Evolutionary conservation across 2,329 filamentous ascomycete genomes (phyloP).

Genomic region (Xylaria sp.): DNA sequence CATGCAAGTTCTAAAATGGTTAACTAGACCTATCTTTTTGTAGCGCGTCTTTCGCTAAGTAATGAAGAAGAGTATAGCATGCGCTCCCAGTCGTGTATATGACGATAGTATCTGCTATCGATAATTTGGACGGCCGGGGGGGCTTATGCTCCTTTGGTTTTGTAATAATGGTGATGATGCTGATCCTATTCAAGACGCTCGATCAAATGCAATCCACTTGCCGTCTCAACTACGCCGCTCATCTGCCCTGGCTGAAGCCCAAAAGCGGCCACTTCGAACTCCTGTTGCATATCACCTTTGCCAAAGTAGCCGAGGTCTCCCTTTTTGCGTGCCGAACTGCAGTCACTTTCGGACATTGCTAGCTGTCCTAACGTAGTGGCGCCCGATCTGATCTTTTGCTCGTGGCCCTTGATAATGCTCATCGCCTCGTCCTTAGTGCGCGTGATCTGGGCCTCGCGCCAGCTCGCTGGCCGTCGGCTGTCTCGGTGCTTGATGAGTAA

Average conservation of each 20-base stretch:
- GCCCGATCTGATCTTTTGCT: slow-evolving; percentile 79
- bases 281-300: slow-evolving; percentile 95
- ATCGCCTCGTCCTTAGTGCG: slow-evolving; percentile 88
- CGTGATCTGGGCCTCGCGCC: slow-evolving; percentile 90
- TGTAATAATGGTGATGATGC: background rate
- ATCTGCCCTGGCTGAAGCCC: slow-evolving; percentile 87
- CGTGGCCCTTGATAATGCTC: slow-evolving; percentile 78
- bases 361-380: slow-evolving; percentile 80
- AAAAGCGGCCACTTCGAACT: slow-evolving; percentile 97
- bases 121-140: background rate
- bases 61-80: slow-evolving; percentile 10
- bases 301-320: slow-evolving; percentile 97
- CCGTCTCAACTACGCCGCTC: slow-evolving; percentile 88
- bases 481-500: slow-evolving; percentile 92
- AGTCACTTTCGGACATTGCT: slow-evolving; percentile 90
- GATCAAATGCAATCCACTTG: slow-evolving; percentile 94
- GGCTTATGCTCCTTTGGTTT: slow-evolving; percentile 1
- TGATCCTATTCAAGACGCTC: slow-evolving; percentile 64
- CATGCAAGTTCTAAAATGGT: background rate
- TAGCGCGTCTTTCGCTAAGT: background rate
- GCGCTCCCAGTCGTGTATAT: background rate
- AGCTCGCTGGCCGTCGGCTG: slow-evolving; percentile 89
- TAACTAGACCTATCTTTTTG: background rate
- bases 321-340: slow-evolving; percentile 91
- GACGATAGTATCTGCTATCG: background rate